phyloP scores from a whole-genome alignment of 768 basidiomycete species.

The Lactarius trivialis region DNA sequence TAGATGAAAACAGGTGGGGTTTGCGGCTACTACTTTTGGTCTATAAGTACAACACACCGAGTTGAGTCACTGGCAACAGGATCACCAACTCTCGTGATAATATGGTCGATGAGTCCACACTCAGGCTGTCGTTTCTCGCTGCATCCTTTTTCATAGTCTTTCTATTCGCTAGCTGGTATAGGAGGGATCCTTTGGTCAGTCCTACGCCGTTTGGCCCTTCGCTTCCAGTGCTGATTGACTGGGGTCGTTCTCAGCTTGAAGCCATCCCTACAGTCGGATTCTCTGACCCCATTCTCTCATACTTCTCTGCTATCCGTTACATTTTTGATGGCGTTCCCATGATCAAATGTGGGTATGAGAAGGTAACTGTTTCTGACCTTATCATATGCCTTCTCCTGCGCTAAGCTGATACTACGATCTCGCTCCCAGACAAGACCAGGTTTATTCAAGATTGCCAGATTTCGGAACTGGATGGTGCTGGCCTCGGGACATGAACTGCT shows the following conservation, averaged over 20 bases:
- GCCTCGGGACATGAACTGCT: not conserved
- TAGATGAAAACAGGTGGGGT: no score
- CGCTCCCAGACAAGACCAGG: not conserved
- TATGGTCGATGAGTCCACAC: conserved; percentile 3
- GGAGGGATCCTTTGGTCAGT: conserved; percentile 7
- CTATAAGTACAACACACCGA: no score
- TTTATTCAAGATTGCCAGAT: not conserved
- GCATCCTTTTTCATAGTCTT: not conserved
- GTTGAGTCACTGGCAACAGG: no score
- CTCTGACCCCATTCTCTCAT: conserved; percentile 16
- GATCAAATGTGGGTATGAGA: not conserved
- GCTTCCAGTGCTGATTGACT: not conserved
- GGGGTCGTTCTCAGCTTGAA: conserved; percentile 8
- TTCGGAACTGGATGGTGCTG: not conserved
- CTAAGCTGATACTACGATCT: not conserved
- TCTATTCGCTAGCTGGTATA: not conserved
- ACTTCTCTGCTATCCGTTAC: not conserved
- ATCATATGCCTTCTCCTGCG: not conserved
- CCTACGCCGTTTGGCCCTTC: no score
- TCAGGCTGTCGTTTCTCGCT: not conserved
- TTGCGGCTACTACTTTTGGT: no score
- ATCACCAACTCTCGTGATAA: no score
- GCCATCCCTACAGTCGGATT: conserved; percentile 17
- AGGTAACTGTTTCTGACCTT: not conserved
- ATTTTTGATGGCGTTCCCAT: not conserved